A percentile compares a stretch with the other conserved stretches of the same genome.
phyloP scores from a whole-genome alignment of 768 basidiomycete species.

The Lactarius hengduanensis region DNA sequence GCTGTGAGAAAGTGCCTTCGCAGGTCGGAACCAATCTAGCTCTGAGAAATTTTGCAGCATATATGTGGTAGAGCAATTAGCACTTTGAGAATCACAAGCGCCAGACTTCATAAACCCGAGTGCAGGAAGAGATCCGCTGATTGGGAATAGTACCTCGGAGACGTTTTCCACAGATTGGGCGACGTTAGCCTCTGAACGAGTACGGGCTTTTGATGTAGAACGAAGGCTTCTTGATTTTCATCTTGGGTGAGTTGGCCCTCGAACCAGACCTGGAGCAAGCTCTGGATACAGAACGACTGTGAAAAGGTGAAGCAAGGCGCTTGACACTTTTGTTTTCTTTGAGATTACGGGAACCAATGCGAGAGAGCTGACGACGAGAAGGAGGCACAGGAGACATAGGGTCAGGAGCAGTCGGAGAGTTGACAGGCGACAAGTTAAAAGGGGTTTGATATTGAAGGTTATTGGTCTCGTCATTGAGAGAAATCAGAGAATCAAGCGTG shows the following conservation, averaged over 20 bases:
- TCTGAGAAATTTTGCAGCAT: conserved; percentile 26
- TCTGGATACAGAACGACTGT: conserved; percentile 45
- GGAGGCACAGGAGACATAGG: conserved; percentile 46
- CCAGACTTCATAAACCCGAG: conserved; percentile 17
- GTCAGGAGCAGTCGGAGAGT: conserved; percentile 34
- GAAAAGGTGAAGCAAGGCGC: conserved; percentile 46
- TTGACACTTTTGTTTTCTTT: conserved; percentile 39
- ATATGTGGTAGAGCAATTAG: conserved; percentile 14
- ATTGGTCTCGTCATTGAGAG: conserved; percentile 29
- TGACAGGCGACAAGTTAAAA: conserved; percentile 27
- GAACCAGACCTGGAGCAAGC: conserved; percentile 37
- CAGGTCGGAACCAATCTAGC: conserved; percentile 34
- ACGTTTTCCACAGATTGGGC: conserved; percentile 5
- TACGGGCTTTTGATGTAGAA: conserved; percentile 40
- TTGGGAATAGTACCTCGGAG: conserved; percentile 8
- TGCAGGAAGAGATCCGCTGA: conserved; percentile 20
- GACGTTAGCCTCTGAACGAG: conserved; percentile 37
- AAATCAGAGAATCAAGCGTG: conserved; percentile 15
- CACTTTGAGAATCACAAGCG: not conserved
- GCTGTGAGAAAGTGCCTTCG: conserved; percentile 32
- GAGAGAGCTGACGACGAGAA: conserved; percentile 37
- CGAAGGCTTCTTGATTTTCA: conserved; percentile 27
- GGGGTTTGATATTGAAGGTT: conserved; percentile 30
- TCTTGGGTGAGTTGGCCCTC: conserved; percentile 28
- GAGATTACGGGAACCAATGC: conserved; percentile 42